Percentiles rank a stretch among this genome's conserved stretches.
phyloP scores from a whole-genome alignment of 805 yeast genomes.

The Danielia oregonensis region DNA sequence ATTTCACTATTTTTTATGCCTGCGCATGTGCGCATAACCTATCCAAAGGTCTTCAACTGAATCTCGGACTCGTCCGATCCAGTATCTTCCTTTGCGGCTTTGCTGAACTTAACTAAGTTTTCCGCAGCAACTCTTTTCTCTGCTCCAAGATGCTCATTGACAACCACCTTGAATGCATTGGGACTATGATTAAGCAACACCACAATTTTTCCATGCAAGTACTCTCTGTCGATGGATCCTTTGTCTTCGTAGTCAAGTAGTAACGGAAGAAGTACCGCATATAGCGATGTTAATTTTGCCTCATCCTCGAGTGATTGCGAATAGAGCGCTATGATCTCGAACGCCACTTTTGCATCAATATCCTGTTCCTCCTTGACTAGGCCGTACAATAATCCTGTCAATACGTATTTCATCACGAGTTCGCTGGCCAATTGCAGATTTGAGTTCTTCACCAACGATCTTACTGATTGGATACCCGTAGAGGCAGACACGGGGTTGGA shows the following conservation, averaged over 20 bases:
- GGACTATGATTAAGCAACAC: constrained; percentile 44
- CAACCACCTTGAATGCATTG: constrained; percentile 45
- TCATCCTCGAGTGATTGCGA: constrained; percentile 33
- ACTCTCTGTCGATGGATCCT: constrained; percentile 23
- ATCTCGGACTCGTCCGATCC: constrained; percentile 28
- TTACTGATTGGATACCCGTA: constrained; percentile 53
- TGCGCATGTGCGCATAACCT: not conserved
- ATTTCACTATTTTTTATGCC: not conserved
- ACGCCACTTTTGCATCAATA: constrained; percentile 28
- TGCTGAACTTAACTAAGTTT: constrained; percentile 33
- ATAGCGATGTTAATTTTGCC: constrained; percentile 25
- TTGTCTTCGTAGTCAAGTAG: constrained; percentile 28
- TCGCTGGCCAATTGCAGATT: constrained; percentile 27
- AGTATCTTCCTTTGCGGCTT: constrained; percentile 9
- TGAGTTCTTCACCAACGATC: constrained; percentile 44
- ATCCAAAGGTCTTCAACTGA: constrained; percentile 48
- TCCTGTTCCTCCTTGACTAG: constrained; percentile 15
- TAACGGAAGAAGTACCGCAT: constrained; percentile 33
- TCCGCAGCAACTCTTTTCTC: constrained; percentile 43
- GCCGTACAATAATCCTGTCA: constrained; percentile 34
- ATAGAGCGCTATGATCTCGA: constrained; percentile 50
- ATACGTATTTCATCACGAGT: constrained; percentile 44
- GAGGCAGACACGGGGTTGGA: constrained; percentile 19
- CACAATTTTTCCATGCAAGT: constrained; percentile 46
- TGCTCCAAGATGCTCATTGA: constrained; percentile 33